phyloP scores from a whole-genome alignment of 1,284 basidiomycete genomes.

The Tetrapyrgos nigripes region DNA sequence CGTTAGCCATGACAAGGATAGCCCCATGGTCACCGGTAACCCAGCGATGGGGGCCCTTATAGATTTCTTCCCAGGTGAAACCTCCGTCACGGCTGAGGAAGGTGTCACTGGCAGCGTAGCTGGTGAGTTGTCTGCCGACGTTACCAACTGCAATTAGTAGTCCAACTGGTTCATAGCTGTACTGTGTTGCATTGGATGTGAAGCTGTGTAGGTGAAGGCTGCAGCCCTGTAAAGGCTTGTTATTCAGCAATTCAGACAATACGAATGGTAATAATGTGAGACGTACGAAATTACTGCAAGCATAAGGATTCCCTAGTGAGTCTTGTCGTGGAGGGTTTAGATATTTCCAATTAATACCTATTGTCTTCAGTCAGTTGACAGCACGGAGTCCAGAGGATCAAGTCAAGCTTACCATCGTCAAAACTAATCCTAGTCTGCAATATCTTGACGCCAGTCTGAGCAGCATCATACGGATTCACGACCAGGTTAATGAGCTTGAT shows the following conservation, averaged over 20 bases:
- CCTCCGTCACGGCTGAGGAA: constrained; percentile 97
- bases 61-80: constrained; percentile 97
- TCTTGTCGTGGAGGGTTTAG: constrained; percentile 80
- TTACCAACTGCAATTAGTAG: constrained; percentile 96
- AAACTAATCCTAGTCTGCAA: constrained; percentile 92
- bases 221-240: constrained; percentile 64
- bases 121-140: constrained; percentile 84
- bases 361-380: neutral
- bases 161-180: no score
- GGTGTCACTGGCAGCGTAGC: constrained; percentile 90
- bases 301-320: constrained; percentile 78
- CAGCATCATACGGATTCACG: constrained; percentile 80
- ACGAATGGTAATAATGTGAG: neutral
- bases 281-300: constrained; percentile 75
- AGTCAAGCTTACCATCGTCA: constrained; percentile 76
- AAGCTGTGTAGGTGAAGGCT: constrained; percentile 94
- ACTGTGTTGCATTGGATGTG: constrained; percentile 89
- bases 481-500: constrained; percentile 95
- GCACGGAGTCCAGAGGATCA: neutral
- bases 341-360: constrained; percentile 79
- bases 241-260: neutral
- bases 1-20: constrained; percentile 92
- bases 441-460: constrained; percentile 75
- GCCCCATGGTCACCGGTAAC: constrained; percentile 98
- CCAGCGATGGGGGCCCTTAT: constrained; percentile 98